Evolutionary conservation across 352 stramenopile species (phyloP), one percentile per base, ranked within the genome.

Genomic region (Aphanomyces invadans): DNA sequence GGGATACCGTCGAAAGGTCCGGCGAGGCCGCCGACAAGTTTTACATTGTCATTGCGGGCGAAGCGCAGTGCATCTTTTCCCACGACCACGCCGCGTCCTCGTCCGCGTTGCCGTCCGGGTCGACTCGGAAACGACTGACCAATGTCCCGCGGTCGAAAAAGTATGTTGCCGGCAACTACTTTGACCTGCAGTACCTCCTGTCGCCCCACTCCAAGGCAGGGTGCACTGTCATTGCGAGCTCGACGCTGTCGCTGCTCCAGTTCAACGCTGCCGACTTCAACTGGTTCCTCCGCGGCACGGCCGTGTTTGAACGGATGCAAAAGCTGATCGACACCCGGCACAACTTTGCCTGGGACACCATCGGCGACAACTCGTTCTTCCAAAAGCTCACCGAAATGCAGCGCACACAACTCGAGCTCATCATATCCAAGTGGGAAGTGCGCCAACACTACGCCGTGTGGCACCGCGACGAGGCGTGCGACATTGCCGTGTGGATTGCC

Each of bases 141-240:
- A 82, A 83, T 57, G 63, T 92, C 28, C 81, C 82, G 31, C 56
- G 82, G 17, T 74, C 76, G 19, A 90, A 88, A 55, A 88, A 86
- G 38, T 95, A 89, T 70, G 83, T 86, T 19, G 80, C 86, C 7
- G 88, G 88, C 7, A 88, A 96, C 68, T 96, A 95, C 73, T 96
- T 96, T 65, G 84, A 93, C 45, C 73, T 93, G 7, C 82, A 90
- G 55, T 88, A 76, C n/a, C 69, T 93, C 28, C 48, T 93, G 45
- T 89, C 81, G 1, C 84, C 81, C 17, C 80, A 88, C 59, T 88
- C 76, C 74, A 68, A 69, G 55, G 68, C 86, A 15, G 78, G 76
- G 26, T 89, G 83, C 48, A 74, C 83, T 63, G 88, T 88, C 77
- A 61, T 87, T 26, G 81, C 80, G 5, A 69, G 73, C 31, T 86